These are phyloP conservation scores for Ajuga chamaepitys DNA, from an alignment of 257 asterid genomes.

Conservation along the genomic window DNA sequence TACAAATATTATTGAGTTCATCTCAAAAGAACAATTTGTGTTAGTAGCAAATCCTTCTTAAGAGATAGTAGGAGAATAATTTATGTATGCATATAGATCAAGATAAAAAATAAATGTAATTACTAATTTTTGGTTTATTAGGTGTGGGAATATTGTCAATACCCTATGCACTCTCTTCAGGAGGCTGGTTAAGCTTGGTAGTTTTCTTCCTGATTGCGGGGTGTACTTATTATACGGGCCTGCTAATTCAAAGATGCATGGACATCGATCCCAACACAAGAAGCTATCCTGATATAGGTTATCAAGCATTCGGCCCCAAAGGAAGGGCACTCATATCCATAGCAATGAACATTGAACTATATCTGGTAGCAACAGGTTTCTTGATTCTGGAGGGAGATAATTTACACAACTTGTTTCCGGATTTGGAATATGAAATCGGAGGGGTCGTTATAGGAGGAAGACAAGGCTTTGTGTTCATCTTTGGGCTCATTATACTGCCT, in stretches of 20 bases:
- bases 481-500: conserved; percentile 60
- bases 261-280: conserved; percentile 56
- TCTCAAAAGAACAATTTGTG: too few relatives aligned
- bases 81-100: too few relatives aligned
- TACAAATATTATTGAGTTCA: too few relatives aligned
- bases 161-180: conserved; percentile 74
- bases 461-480: conserved; percentile 40
- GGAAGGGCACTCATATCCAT: conserved; percentile 58
- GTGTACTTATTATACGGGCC: conserved; percentile 54
- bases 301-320: conserved; percentile 56
- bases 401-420: conserved; percentile 41
- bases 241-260: conserved; percentile 75
- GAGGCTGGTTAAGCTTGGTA: conserved; percentile 79
- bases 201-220: conserved; percentile 56
- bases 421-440: conserved; percentile 18
- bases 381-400: conserved; percentile 86
- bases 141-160: conserved; percentile 86
- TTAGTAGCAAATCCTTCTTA: too few relatives aligned
- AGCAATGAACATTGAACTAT: conserved; percentile 63
- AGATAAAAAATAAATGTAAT: too few relatives aligned
- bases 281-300: conserved; percentile 75
- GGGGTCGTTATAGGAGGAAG: conserved; percentile 44
- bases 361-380: conserved; percentile 83
- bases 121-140: too few relatives aligned
- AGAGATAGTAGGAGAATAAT: too few relatives aligned